Base-by-base conservation (phyloP, 164 flowering plant genomes). In the Platanus orientalis region DNA sequence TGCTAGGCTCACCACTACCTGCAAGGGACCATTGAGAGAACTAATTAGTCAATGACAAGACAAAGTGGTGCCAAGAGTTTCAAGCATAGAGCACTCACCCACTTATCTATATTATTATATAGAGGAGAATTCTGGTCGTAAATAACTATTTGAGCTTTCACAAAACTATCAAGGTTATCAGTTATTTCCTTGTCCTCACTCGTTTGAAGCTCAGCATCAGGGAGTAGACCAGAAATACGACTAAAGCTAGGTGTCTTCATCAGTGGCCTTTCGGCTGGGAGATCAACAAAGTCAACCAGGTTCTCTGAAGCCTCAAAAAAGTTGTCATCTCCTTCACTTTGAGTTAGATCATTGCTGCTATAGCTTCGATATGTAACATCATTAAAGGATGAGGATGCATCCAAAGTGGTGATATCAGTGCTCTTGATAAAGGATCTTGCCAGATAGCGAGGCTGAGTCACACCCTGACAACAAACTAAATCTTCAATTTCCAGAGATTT, bases 401-500 rank as follows among this genome's bases (percentile, higher is more conserved):
- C 60, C 14, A 49, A 7, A 42, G 51, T 30, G 23, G 47, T 14
- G 23, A 44, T 20, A 47, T 78, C 81, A 32, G 67, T 54, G 68
- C 67, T 77, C 58, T 76, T 75, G 29, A 91, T 79, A 62, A 88
- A 83, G 50, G 99, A 94, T 76, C 92, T 79, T 36, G 94, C 97
- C 50, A 94, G 62, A 70, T 78, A 94, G 62, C 81, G 78, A 58
- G 86, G 81, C 30, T 45, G 72, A 57, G 75, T 69, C 47, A 40
- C 52, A 47, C 73, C 79, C 29, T 69, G 76, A 54, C 65, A 29
- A 67, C 68, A 72, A 72, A 84, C 84, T 65, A 89, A 76, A 79
- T 94, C 99, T 76, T 91, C 96, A 60, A 94, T 76, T 77, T 94
- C 99, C 75, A 94, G 70, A 7, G 99, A 83, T 67, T 85, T 89